Percentiles rank a stretch among this genome's conserved stretches.
Conservation (phyloP, 192 early-diverging fungal genomes). For the Gryganskiella cystojenkinii region DNA sequence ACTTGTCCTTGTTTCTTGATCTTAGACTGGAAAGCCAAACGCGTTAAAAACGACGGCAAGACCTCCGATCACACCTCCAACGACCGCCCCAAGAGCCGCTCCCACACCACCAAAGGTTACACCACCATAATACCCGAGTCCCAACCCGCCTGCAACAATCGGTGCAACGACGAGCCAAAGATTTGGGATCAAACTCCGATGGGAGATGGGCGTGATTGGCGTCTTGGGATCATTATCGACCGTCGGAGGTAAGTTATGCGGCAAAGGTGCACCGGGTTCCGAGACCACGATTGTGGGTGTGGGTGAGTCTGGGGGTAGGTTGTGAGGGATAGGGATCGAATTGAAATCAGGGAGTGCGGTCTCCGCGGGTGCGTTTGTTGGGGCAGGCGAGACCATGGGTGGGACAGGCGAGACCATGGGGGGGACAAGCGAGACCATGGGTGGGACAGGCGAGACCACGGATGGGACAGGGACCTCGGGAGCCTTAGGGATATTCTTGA, state of each 20-base stretch:
- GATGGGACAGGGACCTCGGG: background rate
- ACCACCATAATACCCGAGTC: conserved; percentile 5
- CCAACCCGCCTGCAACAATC: conserved; percentile 8
- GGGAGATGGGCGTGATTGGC: background rate
- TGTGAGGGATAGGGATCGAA: conserved; percentile 6
- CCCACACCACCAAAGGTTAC: conserved; percentile 11
- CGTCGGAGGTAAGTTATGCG: too few species aligned
- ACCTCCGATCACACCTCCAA: conserved; percentile 17
- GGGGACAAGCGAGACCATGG: background rate
- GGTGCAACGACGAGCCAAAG: background rate
- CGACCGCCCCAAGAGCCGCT: conserved; percentile 6
- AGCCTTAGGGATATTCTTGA: too few species aligned
- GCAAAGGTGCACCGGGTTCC: too few species aligned
- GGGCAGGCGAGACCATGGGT: background rate
- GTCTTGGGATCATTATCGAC: background rate
- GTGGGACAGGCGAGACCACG: background rate
- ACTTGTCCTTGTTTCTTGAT: too few species aligned
- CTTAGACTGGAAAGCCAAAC: conserved; percentile 9
- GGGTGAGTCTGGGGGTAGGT: background rate
- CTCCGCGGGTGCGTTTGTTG: background rate
- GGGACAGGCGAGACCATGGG: background rate
- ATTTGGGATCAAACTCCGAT: conserved; percentile 6
- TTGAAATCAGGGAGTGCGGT: background rate
- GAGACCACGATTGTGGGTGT: too few species aligned
- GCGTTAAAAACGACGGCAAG: background rate